phyloP scores from a whole-genome alignment of 2,329 filamentous ascomycete genomes.

The Rutstroemia sydowiana region DNA sequence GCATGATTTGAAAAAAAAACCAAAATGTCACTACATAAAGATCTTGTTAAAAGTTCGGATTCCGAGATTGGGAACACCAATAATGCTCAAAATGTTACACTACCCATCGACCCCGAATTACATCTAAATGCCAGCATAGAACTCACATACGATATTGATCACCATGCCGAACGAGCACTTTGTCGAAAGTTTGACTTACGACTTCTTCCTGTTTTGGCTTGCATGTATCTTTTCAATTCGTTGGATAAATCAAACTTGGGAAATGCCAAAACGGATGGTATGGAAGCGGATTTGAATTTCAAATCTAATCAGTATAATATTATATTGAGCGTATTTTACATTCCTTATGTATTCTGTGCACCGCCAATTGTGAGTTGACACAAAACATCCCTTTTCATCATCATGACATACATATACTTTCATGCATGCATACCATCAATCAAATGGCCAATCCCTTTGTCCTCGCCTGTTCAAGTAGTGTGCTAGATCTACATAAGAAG shows the following conservation, averaged over 20 bases:
- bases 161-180: conserved; percentile 11
- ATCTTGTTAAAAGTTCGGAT: too few species aligned
- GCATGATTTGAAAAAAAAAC: too few species aligned
- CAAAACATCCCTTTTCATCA: not conserved
- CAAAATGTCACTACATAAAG: not conserved
- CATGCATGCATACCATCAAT: too few species aligned
- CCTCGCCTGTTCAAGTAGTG: too few species aligned
- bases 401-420: too few species aligned
- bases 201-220: conserved; percentile 36
- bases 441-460: too few species aligned
- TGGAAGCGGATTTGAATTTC: conserved; percentile 48
- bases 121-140: not conserved
- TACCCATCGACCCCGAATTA: conserved; percentile 2
- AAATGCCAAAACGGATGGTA: conserved; percentile 45
- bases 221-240: conserved; percentile 39
- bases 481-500: too few species aligned
- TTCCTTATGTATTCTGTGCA: conserved; percentile 65
- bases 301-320: conserved; percentile 59
- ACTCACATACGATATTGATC: not conserved
- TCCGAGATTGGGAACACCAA: not conserved
- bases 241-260: conserved; percentile 46
- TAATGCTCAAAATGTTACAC: not conserved
- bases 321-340: conserved; percentile 64
- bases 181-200: conserved; percentile 37
- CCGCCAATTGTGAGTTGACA: conserved; percentile 43